Conservation (phyloP, 352 stramenopile species). For the Globisporangium takayamanum region DNA sequence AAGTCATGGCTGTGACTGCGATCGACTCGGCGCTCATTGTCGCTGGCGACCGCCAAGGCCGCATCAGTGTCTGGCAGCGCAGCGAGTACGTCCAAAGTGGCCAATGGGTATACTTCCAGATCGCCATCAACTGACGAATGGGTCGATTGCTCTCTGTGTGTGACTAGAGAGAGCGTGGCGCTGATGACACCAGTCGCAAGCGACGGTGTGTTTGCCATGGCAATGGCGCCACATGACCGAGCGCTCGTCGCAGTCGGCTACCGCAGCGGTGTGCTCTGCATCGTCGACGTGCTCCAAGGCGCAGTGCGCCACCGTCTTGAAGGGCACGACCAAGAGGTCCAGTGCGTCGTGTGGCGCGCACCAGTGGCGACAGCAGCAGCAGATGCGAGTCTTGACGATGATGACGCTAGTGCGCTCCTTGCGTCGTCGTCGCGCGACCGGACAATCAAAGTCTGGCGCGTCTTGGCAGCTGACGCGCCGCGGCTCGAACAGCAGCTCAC, state of each 20-base stretch:
- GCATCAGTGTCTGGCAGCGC: conserved; percentile 50
- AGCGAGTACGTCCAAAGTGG: conserved; percentile 30
- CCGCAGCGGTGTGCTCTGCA: conserved; percentile 54
- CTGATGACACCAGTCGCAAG: conserved; percentile 42
- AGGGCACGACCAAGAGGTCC: conserved; percentile 70
- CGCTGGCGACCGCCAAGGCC: conserved; percentile 52
- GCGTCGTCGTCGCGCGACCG: conserved; percentile 66
- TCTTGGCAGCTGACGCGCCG: not conserved
- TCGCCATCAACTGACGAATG: conserved; percentile 4
- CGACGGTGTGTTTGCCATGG: conserved; percentile 53
- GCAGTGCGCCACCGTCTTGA: conserved; percentile 35
- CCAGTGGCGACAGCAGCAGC: not conserved
- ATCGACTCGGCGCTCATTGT: conserved; percentile 42
- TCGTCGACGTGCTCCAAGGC: conserved; percentile 36
- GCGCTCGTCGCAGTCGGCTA: conserved; percentile 61
- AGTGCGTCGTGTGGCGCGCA: conserved; percentile 38
- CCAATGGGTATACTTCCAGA: not conserved
- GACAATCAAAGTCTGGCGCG: conserved; percentile 58
- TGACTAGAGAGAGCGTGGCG: conserved; percentile 27
- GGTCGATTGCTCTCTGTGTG: not conserved
- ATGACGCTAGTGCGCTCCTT: conserved; percentile 21
- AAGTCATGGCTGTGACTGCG: conserved; percentile 42
- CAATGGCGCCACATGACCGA: conserved; percentile 40
- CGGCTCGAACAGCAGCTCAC: conserved; percentile 26
- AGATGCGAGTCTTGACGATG: not conserved